Evolutionary conservation across 345 rosid genomes (phyloP).

Genomic region (Cardamine resedifolia): DNA sequence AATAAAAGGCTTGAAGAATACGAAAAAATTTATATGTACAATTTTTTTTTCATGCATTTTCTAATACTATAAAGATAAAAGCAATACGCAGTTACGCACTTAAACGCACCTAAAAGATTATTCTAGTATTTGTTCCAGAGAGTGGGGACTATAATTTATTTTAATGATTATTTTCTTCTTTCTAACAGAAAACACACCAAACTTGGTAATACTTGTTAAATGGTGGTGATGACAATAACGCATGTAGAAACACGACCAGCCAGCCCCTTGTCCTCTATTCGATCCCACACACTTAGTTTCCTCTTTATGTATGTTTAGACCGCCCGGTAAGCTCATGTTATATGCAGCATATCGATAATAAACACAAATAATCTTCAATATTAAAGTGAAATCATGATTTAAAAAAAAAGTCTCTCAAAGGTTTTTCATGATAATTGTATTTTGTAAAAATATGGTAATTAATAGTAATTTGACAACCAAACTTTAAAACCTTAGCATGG

Average conservation of each 20-base stretch:
- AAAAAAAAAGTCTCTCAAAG: background rate
- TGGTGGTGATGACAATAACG: background rate
- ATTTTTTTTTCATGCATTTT: background rate
- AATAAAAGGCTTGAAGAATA: background rate
- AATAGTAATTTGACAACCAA: conserved; percentile 12
- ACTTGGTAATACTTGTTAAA: background rate
- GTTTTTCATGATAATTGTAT: background rate
- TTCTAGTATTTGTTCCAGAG: background rate
- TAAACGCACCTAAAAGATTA: background rate
- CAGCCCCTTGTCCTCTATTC: background rate
- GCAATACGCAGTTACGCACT: background rate
- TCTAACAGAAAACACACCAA: conserved; percentile 1
- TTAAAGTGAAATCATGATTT: background rate
- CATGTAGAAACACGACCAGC: background rate
- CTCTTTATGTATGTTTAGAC: background rate
- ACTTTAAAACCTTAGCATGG: background rate
- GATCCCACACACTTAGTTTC: no score
- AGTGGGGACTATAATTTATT: background rate
- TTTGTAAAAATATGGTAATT: background rate
- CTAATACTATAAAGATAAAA: background rate
- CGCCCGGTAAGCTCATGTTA: background rate
- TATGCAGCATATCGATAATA: background rate
- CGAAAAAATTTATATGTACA: no score
- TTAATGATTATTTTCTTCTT: background rate
- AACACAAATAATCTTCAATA: background rate